Percentiles rank a stretch among this genome's conserved stretches.
These are phyloP conservation scores for Nicotiana undulata DNA, from an alignment of 257 asterid species.

Conservation along the genomic window DNA sequence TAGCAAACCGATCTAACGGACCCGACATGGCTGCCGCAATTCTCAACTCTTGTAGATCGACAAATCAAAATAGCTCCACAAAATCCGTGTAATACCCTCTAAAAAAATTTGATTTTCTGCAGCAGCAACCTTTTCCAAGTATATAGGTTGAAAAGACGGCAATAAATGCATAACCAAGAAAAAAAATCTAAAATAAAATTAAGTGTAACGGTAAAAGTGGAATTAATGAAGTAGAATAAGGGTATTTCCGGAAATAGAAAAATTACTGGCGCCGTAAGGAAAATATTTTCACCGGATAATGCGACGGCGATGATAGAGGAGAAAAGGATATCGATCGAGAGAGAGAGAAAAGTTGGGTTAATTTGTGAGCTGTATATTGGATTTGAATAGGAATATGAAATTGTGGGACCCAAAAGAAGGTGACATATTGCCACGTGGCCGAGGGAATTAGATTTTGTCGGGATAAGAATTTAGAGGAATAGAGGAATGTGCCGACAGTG, in stretches of 20 bases:
- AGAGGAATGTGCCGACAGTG: constrained; percentile 29
- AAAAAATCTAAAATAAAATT: background rate
- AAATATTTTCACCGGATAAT: constrained; percentile 37
- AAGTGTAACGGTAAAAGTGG: constrained; percentile 16
- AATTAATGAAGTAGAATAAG: background rate
- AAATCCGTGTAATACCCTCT: background rate
- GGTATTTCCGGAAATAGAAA: background rate
- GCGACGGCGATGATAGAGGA: constrained; percentile 31
- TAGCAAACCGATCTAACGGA: constrained; percentile 84
- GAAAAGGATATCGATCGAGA: background rate
- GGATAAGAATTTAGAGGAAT: background rate
- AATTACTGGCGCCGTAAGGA: background rate
- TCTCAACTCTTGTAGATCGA: constrained; percentile 7
- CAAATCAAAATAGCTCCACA: background rate
- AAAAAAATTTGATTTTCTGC: background rate
- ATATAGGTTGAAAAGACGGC: constrained; percentile 24
- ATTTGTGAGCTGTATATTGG: constrained; percentile 12
- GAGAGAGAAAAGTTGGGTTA: background rate
- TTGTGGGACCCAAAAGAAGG: constrained; percentile 20
- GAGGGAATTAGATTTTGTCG: background rate
- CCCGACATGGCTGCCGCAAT: constrained; percentile 59
- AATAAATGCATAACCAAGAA: constrained; percentile 23
- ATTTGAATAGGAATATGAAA: background rate
- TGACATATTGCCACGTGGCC: constrained; percentile 32
- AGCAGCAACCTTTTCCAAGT: background rate